Evolutionary conservation across 768 basidiomycete species (phyloP).

Genomic region (Termitomyces titanicus): DNA sequence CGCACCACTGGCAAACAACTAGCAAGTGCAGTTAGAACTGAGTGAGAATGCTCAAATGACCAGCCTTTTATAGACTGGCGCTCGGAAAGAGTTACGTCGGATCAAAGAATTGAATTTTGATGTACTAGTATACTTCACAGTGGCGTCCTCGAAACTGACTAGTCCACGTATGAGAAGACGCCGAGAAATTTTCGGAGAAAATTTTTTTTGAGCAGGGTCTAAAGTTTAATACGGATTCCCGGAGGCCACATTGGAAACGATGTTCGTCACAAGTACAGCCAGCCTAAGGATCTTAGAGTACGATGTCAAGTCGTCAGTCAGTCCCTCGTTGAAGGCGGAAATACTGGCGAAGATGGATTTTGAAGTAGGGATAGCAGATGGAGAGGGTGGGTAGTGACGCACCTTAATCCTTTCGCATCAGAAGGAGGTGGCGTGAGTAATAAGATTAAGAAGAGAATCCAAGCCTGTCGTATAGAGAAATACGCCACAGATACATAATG

Average conservation of each 20-base stretch:
- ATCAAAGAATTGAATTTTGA: neutral
- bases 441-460: no score
- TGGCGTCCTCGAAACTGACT: neutral
- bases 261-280: no score
- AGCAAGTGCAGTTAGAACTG: neutral
- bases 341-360: neutral
- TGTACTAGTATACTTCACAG: neutral
- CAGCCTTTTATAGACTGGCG: neutral
- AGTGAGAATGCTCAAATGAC: neutral
- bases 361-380: neutral
- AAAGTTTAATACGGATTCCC: neutral
- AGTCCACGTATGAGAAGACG: neutral
- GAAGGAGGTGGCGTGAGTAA: neutral
- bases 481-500: no score
- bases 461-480: no score
- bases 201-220: no score
- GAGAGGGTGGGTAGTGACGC: neutral
- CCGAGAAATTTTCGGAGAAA: neutral
- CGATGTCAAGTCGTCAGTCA: neutral
- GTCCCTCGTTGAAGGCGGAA: neutral
- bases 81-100: neutral
- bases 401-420: neutral
- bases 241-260: no score
- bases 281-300: neutral
- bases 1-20: neutral